Base-by-base conservation (phyloP, 2,329 filamentous ascomycete genomes). In the Dactylellina drechsleri region DNA sequence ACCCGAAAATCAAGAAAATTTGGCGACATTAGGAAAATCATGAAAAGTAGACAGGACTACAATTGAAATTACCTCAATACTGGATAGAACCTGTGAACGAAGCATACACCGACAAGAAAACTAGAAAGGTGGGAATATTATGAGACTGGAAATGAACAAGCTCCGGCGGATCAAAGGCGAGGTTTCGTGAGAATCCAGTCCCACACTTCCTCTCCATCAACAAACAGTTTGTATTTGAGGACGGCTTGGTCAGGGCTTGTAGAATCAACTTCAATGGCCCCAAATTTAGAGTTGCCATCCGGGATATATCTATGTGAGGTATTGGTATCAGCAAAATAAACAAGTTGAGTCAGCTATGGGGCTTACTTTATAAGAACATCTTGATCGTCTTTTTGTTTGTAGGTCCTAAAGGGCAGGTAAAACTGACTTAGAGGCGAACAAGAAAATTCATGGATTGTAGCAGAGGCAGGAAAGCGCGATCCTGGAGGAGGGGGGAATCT, bases 371-470 rank as follows among this genome's bases (percentile, higher is more conserved):
- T 85, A 80, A 90, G 86, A 10, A 97, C 87, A 82, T 98, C 95
- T 78, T 93, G 89, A 0, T 89, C 86, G 78, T 96, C 92, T 0
- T 86, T 87, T 82, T 97, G 92, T 78, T 85, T 85, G 82, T 98
- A 99, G 0, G 92, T 94, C 1, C 90, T 86, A 23, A 94, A 83
- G 0, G 95, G 95, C 3, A 95, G 87, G 78, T 95, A 97, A 81
- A 99, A 99, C 86, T 98, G 96, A 81, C 90, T 96, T 60, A 99
- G 81, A 0, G 95, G 95, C 65, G 92, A 95, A 0, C 91, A 93
- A 23, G 92, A 95, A 82, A 97, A 98, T 81, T 99, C 95, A 79
- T 96, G 90, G 0, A 96, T 91, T 0, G 89, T 86, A 0, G 88
- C 87, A 49, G 83, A 85, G 57, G 87, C 83, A 0, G 87, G 85